Evolutionary conservation across 2,329 filamentous ascomycete species (phyloP).

Genomic region (Fusarium sp.): DNA sequence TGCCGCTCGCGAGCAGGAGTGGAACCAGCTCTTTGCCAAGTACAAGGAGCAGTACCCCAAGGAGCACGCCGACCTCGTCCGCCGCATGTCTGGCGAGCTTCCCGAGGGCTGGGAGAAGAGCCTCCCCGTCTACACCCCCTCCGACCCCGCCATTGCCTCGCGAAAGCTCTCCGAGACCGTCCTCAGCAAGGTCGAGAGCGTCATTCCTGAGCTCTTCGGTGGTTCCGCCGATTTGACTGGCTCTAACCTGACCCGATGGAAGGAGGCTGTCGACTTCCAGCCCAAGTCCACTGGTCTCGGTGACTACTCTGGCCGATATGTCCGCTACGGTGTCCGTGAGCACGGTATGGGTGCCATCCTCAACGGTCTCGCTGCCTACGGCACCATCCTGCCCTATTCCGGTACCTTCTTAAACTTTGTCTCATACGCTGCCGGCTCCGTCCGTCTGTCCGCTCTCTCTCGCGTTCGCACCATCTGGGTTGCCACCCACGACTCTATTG

Average conservation of each 20-base stretch:
- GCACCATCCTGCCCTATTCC: conserved; percentile 90
- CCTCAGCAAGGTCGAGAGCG: conserved; percentile 85
- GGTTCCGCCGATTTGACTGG: conserved; percentile 98
- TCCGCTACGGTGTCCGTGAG: conserved; percentile 92
- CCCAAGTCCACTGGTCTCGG: conserved; percentile 86
- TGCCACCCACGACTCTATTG: conserved; percentile 98
- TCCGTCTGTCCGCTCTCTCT: conserved; percentile 93
- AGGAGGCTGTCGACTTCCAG: conserved; percentile 97
- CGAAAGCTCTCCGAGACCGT: conserved; percentile 97
- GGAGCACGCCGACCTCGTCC: conserved; percentile 83
- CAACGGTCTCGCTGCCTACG: conserved; percentile 96
- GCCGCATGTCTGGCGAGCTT: conserved; percentile 84
- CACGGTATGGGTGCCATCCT: conserved; percentile 93
- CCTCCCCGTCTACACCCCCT: conserved; percentile 89
- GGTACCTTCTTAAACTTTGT: conserved; percentile 99
- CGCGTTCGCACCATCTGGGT: conserved; percentile 94
- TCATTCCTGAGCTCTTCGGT: conserved; percentile 90
- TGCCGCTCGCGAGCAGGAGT: conserved; percentile 90
- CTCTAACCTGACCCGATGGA: conserved; percentile 99
- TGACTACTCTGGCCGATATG: conserved; percentile 90
- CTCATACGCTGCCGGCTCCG: conserved; percentile 94
- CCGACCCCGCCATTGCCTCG: conserved; percentile 86
- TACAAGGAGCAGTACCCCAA: conserved; percentile 82
- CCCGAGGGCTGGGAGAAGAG: conserved; percentile 97
- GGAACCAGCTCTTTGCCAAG: conserved; percentile 92